A percentile compares a stretch with the other conserved stretches of the same genome.
Evolutionary conservation across 495 filamentous ascomycete species (phyloP).

Genomic region (Corynascus novoguineensis): DNA sequence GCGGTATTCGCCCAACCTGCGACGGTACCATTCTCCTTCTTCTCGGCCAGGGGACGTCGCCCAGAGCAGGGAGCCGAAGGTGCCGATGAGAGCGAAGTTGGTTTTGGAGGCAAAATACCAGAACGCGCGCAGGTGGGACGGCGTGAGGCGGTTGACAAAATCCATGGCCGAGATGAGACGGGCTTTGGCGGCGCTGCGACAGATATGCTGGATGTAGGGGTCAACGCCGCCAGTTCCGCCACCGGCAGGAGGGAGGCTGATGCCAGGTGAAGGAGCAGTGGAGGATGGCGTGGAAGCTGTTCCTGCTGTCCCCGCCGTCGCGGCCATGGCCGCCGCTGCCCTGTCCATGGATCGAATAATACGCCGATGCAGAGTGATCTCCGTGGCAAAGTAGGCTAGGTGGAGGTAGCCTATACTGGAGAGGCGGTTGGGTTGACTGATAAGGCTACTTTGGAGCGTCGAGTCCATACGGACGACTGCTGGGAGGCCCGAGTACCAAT

Average conservation of each 20-base stretch:
- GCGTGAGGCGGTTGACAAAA: slow-evolving; percentile 68
- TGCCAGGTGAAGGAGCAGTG: slow-evolving; percentile 29
- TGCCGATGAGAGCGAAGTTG: slow-evolving; percentile 77
- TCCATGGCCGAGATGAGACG: slow-evolving; percentile 73
- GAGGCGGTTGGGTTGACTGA: slow-evolving; percentile 38
- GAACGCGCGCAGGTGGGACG: slow-evolving; percentile 65
- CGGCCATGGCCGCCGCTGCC: too few species aligned
- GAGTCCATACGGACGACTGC: slow-evolving; percentile 62
- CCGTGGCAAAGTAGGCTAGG: slow-evolving; percentile 76
- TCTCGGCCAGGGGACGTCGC: slow-evolving; percentile 79
- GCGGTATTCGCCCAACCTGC: slow-evolving; percentile 78
- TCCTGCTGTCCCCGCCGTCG: too few species aligned
- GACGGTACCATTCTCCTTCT: slow-evolving; percentile 93
- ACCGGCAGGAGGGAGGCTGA: background rate
- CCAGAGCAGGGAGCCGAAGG: slow-evolving; percentile 75
- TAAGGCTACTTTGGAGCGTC: slow-evolving; percentile 33
- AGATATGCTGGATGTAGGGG: slow-evolving; percentile 83
- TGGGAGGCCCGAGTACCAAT: slow-evolving; percentile 70
- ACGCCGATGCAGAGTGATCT: slow-evolving; percentile 77
- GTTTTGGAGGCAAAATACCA: slow-evolving; percentile 80
- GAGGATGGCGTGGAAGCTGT: slow-evolving; percentile 44
- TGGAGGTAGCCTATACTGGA: slow-evolving; percentile 69
- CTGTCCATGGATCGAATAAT: slow-evolving; percentile 67
- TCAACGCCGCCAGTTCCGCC: slow-evolving; percentile 50
- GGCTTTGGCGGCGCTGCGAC: slow-evolving; percentile 82